Evolutionary conservation across 495 filamentous ascomycete species (phyloP).

Genomic region (Tuber magnatum): DNA sequence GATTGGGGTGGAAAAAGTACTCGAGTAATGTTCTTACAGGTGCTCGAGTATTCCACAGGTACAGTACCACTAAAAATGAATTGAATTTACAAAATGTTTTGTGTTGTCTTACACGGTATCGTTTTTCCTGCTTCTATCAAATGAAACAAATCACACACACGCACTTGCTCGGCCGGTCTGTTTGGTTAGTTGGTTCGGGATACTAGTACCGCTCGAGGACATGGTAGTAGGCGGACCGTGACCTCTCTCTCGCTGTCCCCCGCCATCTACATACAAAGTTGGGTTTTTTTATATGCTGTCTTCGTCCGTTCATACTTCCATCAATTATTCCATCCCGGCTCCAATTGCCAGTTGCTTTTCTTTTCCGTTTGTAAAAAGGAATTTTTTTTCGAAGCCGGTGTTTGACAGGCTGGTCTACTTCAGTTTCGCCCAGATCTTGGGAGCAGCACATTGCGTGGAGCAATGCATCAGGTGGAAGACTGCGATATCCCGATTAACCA

Average conservation of each 20-base stretch:
- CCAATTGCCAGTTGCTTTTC: slow-evolving; percentile 8
- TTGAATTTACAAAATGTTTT: neutral
- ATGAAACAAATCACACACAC: neutral
- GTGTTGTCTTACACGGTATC: slow-evolving; percentile 27
- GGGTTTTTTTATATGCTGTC: slow-evolving; percentile 1
- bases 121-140: slow-evolving; percentile 16
- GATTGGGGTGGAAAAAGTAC: neutral
- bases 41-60: neutral
- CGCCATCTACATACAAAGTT: slow-evolving; percentile 7
- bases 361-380: neutral
- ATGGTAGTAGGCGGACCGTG: neutral
- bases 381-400: slow-evolving; percentile 6
- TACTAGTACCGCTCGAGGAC: neutral
- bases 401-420: slow-evolving; percentile 56
- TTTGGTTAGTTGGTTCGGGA: neutral
- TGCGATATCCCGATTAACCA: slow-evolving; percentile 41
- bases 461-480: slow-evolving; percentile 99
- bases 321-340: neutral
- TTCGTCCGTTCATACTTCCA: neutral
- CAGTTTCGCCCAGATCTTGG: slow-evolving; percentile 83
- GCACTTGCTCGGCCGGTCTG: neutral
- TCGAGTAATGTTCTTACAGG: neutral
- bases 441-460: slow-evolving; percentile 81
- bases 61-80: neutral
- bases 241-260: neutral